Evolutionary conservation across 345 rosid genomes (phyloP).

Genomic region (Alliaria petiolata): DNA sequence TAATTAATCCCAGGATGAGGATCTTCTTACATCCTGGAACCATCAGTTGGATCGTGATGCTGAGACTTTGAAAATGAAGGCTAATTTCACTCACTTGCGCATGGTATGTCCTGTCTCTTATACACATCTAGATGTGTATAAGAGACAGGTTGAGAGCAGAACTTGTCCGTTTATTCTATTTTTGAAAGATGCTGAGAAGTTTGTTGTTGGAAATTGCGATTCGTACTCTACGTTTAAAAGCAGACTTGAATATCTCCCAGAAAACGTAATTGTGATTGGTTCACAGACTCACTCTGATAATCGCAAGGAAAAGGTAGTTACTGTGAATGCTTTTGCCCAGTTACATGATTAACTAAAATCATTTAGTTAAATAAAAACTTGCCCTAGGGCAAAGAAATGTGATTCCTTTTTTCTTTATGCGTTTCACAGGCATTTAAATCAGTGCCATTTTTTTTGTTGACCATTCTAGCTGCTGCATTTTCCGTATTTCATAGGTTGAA

Average conservation of each 20-base stretch:
- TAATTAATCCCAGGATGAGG: slow-evolving; percentile 61
- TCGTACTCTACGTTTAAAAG: slow-evolving; percentile 59
- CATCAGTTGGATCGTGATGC: slow-evolving; percentile 78
- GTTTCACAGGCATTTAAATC: neutral
- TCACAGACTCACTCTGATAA: slow-evolving; percentile 72
- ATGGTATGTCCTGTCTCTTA: slow-evolving; percentile 69
- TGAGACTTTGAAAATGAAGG: slow-evolving; percentile 77
- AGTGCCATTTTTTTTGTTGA: neutral
- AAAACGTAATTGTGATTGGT: slow-evolving; percentile 70
- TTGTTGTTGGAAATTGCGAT: slow-evolving; percentile 66
- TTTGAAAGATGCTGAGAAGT: slow-evolving; percentile 90
- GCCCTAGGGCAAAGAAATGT: neutral
- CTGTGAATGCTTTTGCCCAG: neutral
- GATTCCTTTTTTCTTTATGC: neutral
- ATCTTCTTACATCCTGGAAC: slow-evolving; percentile 68
- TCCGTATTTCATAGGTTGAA: neutral
- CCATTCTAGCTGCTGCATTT: neutral
- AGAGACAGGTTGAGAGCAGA: slow-evolving; percentile 98
- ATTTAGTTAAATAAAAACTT: neutral
- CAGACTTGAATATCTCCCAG: slow-evolving; percentile 68
- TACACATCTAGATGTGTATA: too few relatives aligned
- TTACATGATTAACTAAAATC: neutral
- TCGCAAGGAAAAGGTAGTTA: slow-evolving; percentile 77
- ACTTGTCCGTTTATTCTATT: slow-evolving; percentile 80
- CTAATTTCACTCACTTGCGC: slow-evolving; percentile 61